Conservation (phyloP, 805 yeast genomes). For the Candida nitratophila region DNA sequence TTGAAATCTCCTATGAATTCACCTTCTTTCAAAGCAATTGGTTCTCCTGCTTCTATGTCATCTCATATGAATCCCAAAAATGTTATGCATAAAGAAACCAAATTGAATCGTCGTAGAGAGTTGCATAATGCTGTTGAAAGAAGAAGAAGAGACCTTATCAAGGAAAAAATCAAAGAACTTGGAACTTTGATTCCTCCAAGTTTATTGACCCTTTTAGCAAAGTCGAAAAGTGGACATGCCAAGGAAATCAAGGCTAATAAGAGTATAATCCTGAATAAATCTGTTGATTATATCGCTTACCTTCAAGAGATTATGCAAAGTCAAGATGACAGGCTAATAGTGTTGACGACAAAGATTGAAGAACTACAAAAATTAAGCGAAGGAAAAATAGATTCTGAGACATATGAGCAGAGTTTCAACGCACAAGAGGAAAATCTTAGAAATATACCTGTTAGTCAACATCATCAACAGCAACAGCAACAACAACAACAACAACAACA, state of each 20-base stretch:
- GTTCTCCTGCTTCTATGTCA: conserved; percentile 26
- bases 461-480: conserved; percentile 1
- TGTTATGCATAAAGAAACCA: conserved; percentile 50
- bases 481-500: conserved; percentile 1
- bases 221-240: conserved; percentile 23
- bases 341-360: conserved; percentile 33
- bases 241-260: conserved; percentile 78
- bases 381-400: conserved; percentile 3
- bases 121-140: conserved; percentile 94
- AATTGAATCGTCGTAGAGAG: conserved; percentile 71
- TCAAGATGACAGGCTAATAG: conserved; percentile 43
- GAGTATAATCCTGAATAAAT: conserved; percentile 64
- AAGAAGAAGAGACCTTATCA: conserved; percentile 83
- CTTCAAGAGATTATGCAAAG: conserved; percentile 51
- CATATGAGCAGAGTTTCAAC: conserved; percentile 5
- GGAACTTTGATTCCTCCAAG: conserved; percentile 78
- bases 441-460: neutral
- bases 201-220: conserved; percentile 36
- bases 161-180: conserved; percentile 79
- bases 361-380: conserved; percentile 8
- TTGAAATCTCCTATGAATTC: conserved; percentile 28
- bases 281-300: conserved; percentile 74
- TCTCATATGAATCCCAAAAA: conserved; percentile 28
- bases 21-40: conserved; percentile 25
- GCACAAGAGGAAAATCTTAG: conserved; percentile 1